Conservation (phyloP, 441 rosid species). For the Pelargonium myrrhifolium region DNA sequence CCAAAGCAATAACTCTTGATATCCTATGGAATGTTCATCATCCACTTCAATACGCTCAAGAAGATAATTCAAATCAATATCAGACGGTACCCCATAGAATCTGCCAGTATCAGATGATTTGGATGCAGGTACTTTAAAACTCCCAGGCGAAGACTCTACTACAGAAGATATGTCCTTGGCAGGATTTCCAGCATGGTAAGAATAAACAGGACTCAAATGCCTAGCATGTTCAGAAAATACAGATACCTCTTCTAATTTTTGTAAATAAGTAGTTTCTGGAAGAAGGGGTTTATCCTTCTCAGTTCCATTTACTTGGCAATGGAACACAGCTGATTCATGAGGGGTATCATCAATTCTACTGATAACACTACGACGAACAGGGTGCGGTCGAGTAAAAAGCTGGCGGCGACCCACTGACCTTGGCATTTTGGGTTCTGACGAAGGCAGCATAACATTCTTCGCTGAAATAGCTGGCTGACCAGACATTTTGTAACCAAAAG, state of each 20-base stretch:
- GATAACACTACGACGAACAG: conserved; percentile 41
- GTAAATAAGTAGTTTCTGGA: conserved; percentile 44
- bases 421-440: conserved; percentile 59
- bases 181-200: conserved; percentile 24
- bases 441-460: conserved; percentile 88
- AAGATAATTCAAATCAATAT: conserved; percentile 52
- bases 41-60: conserved; percentile 60
- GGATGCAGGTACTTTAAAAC: conserved; percentile 18
- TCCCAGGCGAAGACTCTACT: conserved; percentile 23
- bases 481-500: conserved; percentile 88
- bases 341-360: conserved; percentile 24
- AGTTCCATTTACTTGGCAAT: conserved; percentile 32
- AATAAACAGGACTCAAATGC: conserved; percentile 58
- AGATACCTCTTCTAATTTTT: conserved; percentile 66
- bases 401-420: conserved; percentile 85
- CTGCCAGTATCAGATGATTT: conserved; percentile 31
- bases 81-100: conserved; percentile 27
- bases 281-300: conserved; percentile 38
- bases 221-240: conserved; percentile 63
- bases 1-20: conserved; percentile 72
- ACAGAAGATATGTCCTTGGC: conserved; percentile 26
- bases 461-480: conserved; percentile 84
- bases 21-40: conserved; percentile 46
- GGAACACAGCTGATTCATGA: conserved; percentile 28
- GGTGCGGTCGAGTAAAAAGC: conserved; percentile 74